Evolutionary conservation across 1,139 yeast species (phyloP).

Genomic region (Hansenula lynferdii): DNA sequence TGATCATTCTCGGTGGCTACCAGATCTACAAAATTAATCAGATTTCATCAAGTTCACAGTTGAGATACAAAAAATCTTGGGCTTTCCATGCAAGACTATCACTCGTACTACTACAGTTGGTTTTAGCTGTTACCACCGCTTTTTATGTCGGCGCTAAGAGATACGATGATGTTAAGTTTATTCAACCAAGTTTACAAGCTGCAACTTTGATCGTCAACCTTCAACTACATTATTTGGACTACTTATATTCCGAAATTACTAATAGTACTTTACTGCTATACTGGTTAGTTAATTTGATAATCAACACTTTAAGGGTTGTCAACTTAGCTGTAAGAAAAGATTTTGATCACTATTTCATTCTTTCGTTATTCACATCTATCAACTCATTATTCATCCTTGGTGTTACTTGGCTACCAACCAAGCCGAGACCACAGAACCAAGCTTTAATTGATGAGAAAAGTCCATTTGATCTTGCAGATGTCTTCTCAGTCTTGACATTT

Average conservation of each 20-base stretch:
- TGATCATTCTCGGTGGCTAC: conserved; percentile 49
- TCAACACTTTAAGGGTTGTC: conserved; percentile 38
- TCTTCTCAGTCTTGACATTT: conserved; percentile 76
- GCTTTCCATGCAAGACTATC: conserved; percentile 27
- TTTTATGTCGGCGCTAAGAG: conserved; percentile 13
- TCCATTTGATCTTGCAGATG: conserved; percentile 79
- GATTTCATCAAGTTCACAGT: conserved; percentile 16
- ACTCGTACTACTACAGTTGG: conserved; percentile 26
- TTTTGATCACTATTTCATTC: conserved; percentile 31
- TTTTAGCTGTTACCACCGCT: conserved; percentile 23
- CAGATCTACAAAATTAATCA: conserved; percentile 32
- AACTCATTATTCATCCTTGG: conserved; percentile 47
- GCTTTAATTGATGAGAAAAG: conserved; percentile 34
- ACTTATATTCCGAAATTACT: conserved; percentile 59
- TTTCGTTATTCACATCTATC: conserved; percentile 43
- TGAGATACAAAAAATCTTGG: conserved; percentile 22
- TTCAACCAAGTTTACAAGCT: conserved; percentile 23
- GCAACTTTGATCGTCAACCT: conserved; percentile 41
- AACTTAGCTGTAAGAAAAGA: conserved; percentile 46
- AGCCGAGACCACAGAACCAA: conserved; percentile 36
- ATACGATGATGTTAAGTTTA: conserved; percentile 24
- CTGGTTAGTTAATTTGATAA: conserved; percentile 59
- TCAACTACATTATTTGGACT: conserved; percentile 66
- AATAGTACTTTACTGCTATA: conserved; percentile 66
- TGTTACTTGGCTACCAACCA: conserved; percentile 50